Conservation (phyloP, 257 asterid genomes). For the Primulina huaijiensis region DNA sequence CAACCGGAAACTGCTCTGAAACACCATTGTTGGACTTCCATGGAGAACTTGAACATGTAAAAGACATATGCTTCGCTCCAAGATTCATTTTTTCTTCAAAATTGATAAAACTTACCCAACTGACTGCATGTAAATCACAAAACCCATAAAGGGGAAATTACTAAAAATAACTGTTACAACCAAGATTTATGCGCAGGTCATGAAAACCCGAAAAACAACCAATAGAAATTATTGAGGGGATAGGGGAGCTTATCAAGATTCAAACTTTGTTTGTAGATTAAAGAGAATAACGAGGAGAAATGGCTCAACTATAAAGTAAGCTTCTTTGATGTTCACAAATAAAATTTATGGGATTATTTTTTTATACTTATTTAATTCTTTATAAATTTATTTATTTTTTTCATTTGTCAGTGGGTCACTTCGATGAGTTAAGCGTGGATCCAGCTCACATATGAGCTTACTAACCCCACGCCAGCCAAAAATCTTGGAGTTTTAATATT, state of each 20-base stretch:
- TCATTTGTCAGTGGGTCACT: constrained; percentile 35
- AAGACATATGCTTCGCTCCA: constrained; percentile 50
- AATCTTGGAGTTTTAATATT: background rate
- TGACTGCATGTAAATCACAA: constrained; percentile 23
- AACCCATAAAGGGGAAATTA: constrained; percentile 28
- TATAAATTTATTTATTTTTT: too few species aligned
- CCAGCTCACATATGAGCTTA: constrained; percentile 57
- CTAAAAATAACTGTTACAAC: background rate
- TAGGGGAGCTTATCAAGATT: constrained; percentile 16
- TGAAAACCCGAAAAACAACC: constrained; percentile 26
- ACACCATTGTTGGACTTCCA: constrained; percentile 67
- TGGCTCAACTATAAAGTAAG: background rate
- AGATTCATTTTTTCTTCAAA: constrained; percentile 57
- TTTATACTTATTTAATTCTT: background rate
- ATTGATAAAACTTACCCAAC: constrained; percentile 18
- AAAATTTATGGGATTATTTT: background rate
- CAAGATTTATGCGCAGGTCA: constrained; percentile 23
- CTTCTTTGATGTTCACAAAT: background rate
- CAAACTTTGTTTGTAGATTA: constrained; percentile 12
- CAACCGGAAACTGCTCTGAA: constrained; percentile 80
- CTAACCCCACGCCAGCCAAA: constrained; percentile 53
- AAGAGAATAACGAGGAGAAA: background rate
- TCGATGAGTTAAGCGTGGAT: constrained; percentile 48
- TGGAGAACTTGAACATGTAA: constrained; percentile 41
- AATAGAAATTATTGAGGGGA: constrained; percentile 12